These are phyloP conservation scores for Paraphysoderma sedebokerense DNA, from an alignment of 371 early-diverging fungal genomes.

Conservation along the genomic window DNA sequence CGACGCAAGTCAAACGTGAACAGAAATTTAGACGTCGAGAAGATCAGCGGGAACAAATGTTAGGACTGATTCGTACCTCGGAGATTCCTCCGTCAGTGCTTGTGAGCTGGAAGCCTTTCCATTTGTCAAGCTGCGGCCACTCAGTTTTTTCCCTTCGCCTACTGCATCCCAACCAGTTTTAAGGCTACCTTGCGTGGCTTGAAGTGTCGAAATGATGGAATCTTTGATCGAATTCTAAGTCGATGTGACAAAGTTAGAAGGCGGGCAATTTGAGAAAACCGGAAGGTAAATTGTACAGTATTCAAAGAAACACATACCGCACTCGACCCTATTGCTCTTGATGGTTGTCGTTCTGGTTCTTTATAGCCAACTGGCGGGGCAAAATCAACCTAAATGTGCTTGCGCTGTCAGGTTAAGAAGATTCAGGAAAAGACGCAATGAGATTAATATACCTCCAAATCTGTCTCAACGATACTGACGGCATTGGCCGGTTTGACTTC, in stretches of 20 bases:
- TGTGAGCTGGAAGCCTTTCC: too few species aligned
- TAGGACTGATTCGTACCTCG: neutral
- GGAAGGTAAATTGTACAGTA: too few species aligned
- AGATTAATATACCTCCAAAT: conserved; percentile 56
- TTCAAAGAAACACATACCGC: neutral
- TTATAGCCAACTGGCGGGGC: conserved; percentile 95
- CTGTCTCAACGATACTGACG: conserved; percentile 96
- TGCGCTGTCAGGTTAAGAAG: neutral
- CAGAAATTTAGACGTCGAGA: neutral
- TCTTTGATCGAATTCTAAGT: conserved; percentile 1
- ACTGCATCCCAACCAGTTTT: neutral
- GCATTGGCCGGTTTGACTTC: conserved; percentile 81
- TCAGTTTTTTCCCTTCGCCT: too few species aligned
- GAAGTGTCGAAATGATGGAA: neutral
- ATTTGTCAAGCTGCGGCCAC: too few species aligned
- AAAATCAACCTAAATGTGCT: conserved; percentile 64
- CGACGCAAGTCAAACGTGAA: neutral
- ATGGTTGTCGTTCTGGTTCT: conserved; percentile 49
- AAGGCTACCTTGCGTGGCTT: neutral
- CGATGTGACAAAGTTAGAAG: neutral
- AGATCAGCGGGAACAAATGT: neutral
- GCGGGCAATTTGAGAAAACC: too few species aligned
- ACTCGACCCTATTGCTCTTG: neutral
- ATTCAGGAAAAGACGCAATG: neutral
- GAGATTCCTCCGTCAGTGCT: conserved; percentile 1